Evolutionary conservation across 2,329 filamentous ascomycete genomes (phyloP).

Genomic region (Hymenoscyphus fraxineus): DNA sequence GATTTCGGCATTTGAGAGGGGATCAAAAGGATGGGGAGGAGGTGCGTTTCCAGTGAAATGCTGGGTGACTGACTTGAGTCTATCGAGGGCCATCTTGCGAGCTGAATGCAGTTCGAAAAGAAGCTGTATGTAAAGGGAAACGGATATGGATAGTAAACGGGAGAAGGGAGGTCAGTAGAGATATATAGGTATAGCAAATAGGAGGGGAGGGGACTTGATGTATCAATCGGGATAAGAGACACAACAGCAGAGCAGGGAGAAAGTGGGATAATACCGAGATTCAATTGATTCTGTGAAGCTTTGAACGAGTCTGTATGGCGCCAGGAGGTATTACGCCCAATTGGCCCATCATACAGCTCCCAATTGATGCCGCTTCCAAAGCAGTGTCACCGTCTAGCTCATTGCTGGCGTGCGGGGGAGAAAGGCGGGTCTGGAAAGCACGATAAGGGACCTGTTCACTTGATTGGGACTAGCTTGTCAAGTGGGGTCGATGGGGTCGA

Average conservation of each 20-base stretch:
- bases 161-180: slow-evolving; percentile 1
- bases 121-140: background rate
- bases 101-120: background rate
- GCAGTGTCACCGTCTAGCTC: background rate
- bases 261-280: slow-evolving; percentile 5
- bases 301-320: background rate
- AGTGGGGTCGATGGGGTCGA: no score
- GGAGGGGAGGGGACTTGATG: slow-evolving; percentile 7
- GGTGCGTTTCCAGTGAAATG: slow-evolving; percentile 54
- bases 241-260: background rate
- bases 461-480: background rate
- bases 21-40: slow-evolving; percentile 71
- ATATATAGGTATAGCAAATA: slow-evolving; percentile 3
- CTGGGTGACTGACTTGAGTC: slow-evolving; percentile 59
- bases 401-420: background rate
- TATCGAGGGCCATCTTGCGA: slow-evolving; percentile 55
- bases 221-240: slow-evolving; percentile 11
- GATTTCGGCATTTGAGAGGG: slow-evolving; percentile 70
- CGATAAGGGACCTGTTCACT: slow-evolving; percentile 1
- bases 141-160: background rate
- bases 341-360: slow-evolving; percentile 5
- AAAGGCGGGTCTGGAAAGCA: slow-evolving; percentile 5
- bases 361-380: background rate
- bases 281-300: slow-evolving; percentile 8
- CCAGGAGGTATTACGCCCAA: background rate